Evolutionary conservation across 2,329 filamentous ascomycete species (phyloP), one percentile per base, ranked within the genome.

Genomic region (Colletotrichum lini): DNA sequence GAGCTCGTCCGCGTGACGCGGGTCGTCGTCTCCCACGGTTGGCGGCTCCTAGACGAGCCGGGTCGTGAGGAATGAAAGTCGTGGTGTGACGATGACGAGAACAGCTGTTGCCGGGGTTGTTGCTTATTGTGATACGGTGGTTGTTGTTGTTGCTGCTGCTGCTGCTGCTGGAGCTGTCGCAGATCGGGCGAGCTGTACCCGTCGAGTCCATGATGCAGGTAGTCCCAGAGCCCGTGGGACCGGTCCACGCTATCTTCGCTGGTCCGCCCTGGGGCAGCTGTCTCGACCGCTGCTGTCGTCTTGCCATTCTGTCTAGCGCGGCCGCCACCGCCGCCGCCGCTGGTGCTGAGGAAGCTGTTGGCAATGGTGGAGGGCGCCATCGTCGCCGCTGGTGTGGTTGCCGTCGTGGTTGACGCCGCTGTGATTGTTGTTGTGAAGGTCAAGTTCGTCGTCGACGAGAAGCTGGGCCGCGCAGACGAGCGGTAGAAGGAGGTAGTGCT

Each of bases 201-300:
- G 64, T 71, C 68, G 64, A 71, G 52, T n/a, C 64, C 68, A 47
- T 71, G 64, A 30, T 71, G 68, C 63, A 71, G 52, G 53, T 71
- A 71, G 68, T 71, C 30, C 68, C 64, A 71, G 42, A 71, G 68
- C 16, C 52, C 68, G 57, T 61, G 64, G 18, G 57, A 63, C 64
- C 68, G 35, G 50, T 71, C 68, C 21, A 23, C 64, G 68, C 68
- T 45, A 67, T 67, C 68, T 35, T 62, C 68, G 45, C 68, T 71
- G 65, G 64, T 40, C 45, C 68, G 53, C 12, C 44, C 50, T 35
- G 23, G 38, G 44, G 35, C 35, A 38, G 50, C 56, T 42, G 67
- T 61, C 63, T n/a, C 42, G 18, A 57, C 38, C 57, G 42, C 35
- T 52, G 57, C 35, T 44, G 58, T 58, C 45, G 23, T 50, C 62